Percentiles rank a stretch among this genome's conserved stretches.
These are phyloP conservation scores for Aspergillus saccharolyticus DNA, from an alignment of 495 filamentous ascomycete species.

Conservation along the genomic window DNA sequence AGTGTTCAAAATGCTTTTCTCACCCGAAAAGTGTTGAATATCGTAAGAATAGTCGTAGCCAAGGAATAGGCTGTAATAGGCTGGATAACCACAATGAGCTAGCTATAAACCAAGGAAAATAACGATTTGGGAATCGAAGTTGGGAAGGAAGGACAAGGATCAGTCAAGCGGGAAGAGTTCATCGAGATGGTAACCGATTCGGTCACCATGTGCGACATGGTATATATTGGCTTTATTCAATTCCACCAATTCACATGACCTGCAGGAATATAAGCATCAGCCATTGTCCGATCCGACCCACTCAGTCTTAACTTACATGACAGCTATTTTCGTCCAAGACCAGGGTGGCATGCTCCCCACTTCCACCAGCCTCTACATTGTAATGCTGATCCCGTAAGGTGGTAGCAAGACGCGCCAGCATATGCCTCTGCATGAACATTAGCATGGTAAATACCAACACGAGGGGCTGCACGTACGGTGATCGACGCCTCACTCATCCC, in stretches of 20 bases:
- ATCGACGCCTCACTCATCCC: constrained; percentile 59
- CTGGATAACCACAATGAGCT: not conserved
- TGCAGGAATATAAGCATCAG: constrained; percentile 5
- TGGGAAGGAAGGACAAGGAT: not conserved
- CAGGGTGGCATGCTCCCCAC: constrained; percentile 18
- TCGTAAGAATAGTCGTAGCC: not conserved
- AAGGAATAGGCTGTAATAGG: not conserved
- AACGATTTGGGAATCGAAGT: not conserved
- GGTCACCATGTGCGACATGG: not conserved
- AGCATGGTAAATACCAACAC: not conserved
- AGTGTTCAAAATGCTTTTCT: not conserved
- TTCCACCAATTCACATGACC: constrained; percentile 10
- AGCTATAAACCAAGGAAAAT: not conserved
- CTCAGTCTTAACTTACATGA: constrained; percentile 16
- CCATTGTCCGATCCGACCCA: not conserved
- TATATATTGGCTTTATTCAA: not conserved
- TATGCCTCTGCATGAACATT: constrained; percentile 44
- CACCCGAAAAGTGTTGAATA: not conserved
- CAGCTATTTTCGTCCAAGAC: constrained; percentile 31
- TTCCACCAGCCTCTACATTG: constrained; percentile 11
- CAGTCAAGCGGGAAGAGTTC: not conserved
- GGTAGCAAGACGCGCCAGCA: constrained; percentile 53
- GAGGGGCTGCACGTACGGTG: constrained; percentile 47
- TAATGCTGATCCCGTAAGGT: constrained; percentile 38
- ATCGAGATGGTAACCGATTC: not conserved